phyloP scores from a whole-genome alignment of 352 stramenopile genomes.

The Globisporangium parvum region DNA sequence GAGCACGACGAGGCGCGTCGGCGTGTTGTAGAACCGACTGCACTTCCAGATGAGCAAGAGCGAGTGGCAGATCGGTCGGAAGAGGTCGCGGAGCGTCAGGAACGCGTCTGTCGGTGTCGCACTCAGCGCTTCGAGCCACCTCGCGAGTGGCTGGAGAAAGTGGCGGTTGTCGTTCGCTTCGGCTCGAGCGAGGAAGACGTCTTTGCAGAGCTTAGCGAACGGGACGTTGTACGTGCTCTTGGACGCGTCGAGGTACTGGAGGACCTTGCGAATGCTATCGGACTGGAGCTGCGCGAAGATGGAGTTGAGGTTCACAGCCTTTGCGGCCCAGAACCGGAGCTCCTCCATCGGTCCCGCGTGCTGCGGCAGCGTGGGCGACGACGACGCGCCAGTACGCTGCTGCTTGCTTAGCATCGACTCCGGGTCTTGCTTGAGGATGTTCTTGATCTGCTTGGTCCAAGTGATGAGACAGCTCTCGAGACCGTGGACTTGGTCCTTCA shows the following conservation, averaged over 20 bases:
- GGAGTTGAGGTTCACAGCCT: constrained; percentile 84
- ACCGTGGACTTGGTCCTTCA: constrained; percentile 80
- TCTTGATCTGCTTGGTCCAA: constrained; percentile 94
- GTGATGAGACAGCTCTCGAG: constrained; percentile 90
- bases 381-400: constrained; percentile 2
- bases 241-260: constrained; percentile 84
- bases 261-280: constrained; percentile 75
- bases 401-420: constrained; percentile 66
- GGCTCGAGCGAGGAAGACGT: constrained; percentile 81
- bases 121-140: constrained; percentile 49
- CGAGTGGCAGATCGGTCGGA: constrained; percentile 83
- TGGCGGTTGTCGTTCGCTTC: constrained; percentile 87
- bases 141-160: constrained; percentile 73
- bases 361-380: constrained; percentile 25
- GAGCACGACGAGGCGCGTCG: constrained; percentile 81
- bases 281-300: constrained; percentile 90
- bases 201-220: constrained; percentile 91
- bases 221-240: constrained; percentile 90
- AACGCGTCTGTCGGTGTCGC: constrained; percentile 26
- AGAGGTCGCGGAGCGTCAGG: constrained; percentile 57
- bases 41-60: constrained; percentile 90
- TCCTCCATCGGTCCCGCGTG: constrained; percentile 73
- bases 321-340: constrained; percentile 84
- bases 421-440: constrained; percentile 88
- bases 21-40: constrained; percentile 89